Evolutionary conservation across 2,329 filamentous ascomycete species (phyloP).

Genomic region (Penicillium italicum): DNA sequence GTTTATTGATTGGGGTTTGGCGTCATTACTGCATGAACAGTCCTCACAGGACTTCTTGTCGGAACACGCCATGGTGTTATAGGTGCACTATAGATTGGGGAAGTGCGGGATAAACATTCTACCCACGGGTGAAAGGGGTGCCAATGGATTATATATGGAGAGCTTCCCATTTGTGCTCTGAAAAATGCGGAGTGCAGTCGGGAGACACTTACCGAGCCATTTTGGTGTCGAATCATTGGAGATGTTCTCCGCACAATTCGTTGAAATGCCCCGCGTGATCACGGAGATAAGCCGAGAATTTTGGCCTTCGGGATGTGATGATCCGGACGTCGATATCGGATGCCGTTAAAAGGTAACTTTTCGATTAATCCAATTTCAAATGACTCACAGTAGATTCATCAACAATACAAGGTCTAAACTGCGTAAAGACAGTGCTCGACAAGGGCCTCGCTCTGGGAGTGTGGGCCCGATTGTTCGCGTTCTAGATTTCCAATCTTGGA

Average conservation of each 20-base stretch:
- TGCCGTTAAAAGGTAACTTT: neutral
- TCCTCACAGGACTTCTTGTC: conserved; percentile 31
- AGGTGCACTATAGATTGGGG: neutral
- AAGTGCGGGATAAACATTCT: conserved; percentile 5
- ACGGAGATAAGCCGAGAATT: conserved; percentile 6
- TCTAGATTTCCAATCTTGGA: neutral
- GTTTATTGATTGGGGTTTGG: conserved; percentile 24
- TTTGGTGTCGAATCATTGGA: neutral
- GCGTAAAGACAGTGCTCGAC: neutral
- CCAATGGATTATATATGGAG: conserved; percentile 6
- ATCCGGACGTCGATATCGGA: conserved; percentile 1
- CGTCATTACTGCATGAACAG: conserved; percentile 31
- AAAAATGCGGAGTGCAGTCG: neutral
- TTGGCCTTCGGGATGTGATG: conserved; percentile 5
- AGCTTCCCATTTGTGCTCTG: conserved; percentile 8
- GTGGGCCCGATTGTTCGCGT: neutral
- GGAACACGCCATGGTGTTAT: conserved; percentile 13
- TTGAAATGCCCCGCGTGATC: neutral
- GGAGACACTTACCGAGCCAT: conserved; percentile 4
- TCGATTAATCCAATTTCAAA: neutral
- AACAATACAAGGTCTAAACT: neutral
- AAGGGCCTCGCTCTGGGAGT: neutral
- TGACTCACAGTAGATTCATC: neutral
- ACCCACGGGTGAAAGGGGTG: neutral
- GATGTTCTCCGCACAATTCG: neutral